phyloP scores from a whole-genome alignment of 768 basidiomycete species.

The Russula foetens region DNA sequence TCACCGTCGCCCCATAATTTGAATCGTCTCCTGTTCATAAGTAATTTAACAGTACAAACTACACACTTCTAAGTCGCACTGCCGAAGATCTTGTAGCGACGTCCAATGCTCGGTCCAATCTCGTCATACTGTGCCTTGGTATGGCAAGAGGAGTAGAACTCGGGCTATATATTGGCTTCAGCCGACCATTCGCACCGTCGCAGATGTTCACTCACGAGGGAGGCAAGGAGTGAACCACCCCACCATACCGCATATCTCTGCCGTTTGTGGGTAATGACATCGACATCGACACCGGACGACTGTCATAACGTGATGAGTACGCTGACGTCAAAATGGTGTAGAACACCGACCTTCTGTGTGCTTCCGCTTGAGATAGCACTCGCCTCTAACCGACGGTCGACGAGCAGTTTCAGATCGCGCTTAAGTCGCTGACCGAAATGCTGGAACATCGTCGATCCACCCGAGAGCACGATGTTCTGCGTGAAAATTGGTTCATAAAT shows the following conservation, averaged over 20 bases:
- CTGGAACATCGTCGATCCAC: slow-evolving; percentile 99
- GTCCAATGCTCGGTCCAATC: slow-evolving; percentile 84
- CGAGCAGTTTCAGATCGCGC: slow-evolving; percentile 89
- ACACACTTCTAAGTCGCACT: slow-evolving; percentile 54
- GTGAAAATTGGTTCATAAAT: background rate
- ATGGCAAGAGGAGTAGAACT: slow-evolving; percentile 92
- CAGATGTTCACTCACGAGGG: slow-evolving; percentile 52
- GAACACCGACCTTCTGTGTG: slow-evolving; percentile 52
- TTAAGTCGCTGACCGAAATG: slow-evolving; percentile 97
- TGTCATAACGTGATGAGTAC: slow-evolving; percentile 25
- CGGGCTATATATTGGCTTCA: slow-evolving; percentile 49
- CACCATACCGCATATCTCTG: slow-evolving; percentile 98
- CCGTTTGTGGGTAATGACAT: slow-evolving; percentile 97
- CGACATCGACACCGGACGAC: slow-evolving; percentile 96
- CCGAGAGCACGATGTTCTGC: slow-evolving; percentile 94
- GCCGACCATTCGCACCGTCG: background rate
- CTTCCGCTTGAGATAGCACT: slow-evolving; percentile 70
- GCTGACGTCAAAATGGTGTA: background rate
- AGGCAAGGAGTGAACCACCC: slow-evolving; percentile 91
- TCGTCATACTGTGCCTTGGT: slow-evolving; percentile 94
- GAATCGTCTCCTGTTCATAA: slow-evolving; percentile 7
- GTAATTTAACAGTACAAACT: slow-evolving; percentile 15
- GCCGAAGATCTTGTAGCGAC: slow-evolving; percentile 90
- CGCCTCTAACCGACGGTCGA: slow-evolving; percentile 81
- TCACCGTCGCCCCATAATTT: slow-evolving; percentile 11